phyloP scores from a whole-genome alignment of 306 rosid species.

The Pyrus bretschneideri region DNA sequence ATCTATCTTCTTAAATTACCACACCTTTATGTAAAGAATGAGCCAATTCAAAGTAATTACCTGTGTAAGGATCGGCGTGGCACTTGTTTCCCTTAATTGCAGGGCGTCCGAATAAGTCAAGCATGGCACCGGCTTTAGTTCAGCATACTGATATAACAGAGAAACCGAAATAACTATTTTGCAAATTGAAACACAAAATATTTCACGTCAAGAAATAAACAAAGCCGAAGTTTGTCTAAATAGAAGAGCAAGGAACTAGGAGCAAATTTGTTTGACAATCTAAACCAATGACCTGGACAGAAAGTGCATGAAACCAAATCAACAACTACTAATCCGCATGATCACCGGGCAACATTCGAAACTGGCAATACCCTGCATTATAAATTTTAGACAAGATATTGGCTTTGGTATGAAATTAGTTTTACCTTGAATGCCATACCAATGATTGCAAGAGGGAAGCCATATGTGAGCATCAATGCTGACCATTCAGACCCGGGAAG shows the following conservation, averaged over 20 bases:
- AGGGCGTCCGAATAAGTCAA: constrained; percentile 74
- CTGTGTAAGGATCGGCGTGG: constrained; percentile 91
- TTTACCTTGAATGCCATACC: constrained; percentile 99
- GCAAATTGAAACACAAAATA: neutral
- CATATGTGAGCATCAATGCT: constrained; percentile 89
- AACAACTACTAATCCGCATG: neutral
- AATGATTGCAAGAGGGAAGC: constrained; percentile 96
- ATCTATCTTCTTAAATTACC: neutral
- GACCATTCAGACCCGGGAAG: constrained; percentile 99
- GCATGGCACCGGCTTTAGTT: constrained; percentile 95
- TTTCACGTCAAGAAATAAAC: neutral
- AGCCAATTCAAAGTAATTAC: constrained; percentile 29
- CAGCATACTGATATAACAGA: constrained; percentile 72
- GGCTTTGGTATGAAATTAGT: neutral
- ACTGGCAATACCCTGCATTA: neutral
- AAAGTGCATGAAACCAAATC: neutral
- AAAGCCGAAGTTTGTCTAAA: neutral
- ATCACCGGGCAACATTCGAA: neutral
- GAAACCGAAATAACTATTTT: constrained; percentile 5
- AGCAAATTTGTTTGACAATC: neutral
- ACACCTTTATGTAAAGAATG: neutral
- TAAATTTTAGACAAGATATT: neutral
- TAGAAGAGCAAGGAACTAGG: neutral
- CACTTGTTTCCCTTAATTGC: constrained; percentile 56
- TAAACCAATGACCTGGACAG: neutral